Evolutionary conservation across 2,329 filamentous ascomycete species (phyloP).

Genomic region (Colletotrichum lini): DNA sequence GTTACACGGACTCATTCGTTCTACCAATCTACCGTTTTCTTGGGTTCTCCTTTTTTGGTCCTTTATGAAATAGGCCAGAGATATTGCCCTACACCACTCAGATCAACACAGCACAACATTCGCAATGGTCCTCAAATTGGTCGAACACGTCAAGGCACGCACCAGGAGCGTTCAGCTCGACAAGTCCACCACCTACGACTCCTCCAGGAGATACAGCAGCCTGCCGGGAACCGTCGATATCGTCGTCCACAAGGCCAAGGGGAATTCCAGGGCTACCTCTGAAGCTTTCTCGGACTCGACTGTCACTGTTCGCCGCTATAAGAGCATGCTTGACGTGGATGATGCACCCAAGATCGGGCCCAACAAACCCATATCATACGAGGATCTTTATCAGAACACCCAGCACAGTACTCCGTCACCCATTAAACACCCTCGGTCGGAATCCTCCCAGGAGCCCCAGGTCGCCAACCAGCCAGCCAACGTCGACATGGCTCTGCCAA

Average conservation of each 20-base stretch:
- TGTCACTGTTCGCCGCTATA: slow-evolving; percentile 54
- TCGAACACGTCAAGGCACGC: slow-evolving; percentile 60
- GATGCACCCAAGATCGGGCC: slow-evolving; percentile 61
- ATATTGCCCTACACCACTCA: slow-evolving; percentile 49
- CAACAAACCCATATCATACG: slow-evolving; percentile 60
- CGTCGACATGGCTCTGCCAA: not conserved
- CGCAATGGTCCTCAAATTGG: slow-evolving; percentile 59
- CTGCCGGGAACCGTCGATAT: slow-evolving; percentile 39
- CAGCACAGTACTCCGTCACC: not conserved
- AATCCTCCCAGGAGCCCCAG: slow-evolving; percentile 21
- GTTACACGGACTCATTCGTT: slow-evolving; percentile 56
- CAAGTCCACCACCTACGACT: slow-evolving; percentile 42
- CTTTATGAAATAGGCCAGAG: slow-evolving; percentile 50
- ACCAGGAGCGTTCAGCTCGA: slow-evolving; percentile 66
- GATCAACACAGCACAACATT: slow-evolving; percentile 47
- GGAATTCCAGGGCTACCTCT: slow-evolving; percentile 31
- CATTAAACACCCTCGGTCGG: not conserved
- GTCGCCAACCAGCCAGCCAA: slow-evolving; percentile 1
- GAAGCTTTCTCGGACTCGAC: slow-evolving; percentile 33
- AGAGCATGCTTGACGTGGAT: slow-evolving; percentile 70
- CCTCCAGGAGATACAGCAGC: slow-evolving; percentile 52
- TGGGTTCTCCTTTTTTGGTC: slow-evolving; percentile 56
- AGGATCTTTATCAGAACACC: slow-evolving; percentile 59
- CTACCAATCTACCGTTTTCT: slow-evolving; percentile 62
- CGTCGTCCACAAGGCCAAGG: slow-evolving; percentile 33